phyloP scores from a whole-genome alignment of 2,329 filamentous ascomycete species.

The Pyrenophora graminea region DNA sequence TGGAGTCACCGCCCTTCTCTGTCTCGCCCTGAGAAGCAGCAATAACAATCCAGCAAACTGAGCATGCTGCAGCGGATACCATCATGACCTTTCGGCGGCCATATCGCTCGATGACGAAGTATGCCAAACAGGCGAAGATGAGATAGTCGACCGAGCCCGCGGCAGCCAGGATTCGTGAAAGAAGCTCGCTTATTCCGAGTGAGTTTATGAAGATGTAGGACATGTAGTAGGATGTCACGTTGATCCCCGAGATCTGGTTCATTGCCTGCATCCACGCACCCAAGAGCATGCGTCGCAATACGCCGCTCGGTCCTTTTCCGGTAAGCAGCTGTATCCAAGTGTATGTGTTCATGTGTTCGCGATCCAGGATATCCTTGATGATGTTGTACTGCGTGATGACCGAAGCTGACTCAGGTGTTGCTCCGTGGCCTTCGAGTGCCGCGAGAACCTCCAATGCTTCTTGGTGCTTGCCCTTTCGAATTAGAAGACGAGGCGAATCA shows the following conservation, averaged over 20 bases:
- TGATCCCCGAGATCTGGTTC: constrained; percentile 48
- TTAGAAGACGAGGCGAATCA: constrained; percentile 54
- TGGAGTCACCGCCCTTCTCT: constrained; percentile 48
- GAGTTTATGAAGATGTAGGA: constrained; percentile 50
- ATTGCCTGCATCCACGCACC: constrained; percentile 54
- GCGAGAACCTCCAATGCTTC: constrained; percentile 44
- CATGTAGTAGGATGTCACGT: constrained; percentile 48
- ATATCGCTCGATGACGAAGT: constrained; percentile 55
- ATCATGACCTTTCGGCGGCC: constrained; percentile 57
- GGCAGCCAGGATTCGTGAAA: constrained; percentile 45
- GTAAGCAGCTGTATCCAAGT: constrained; percentile 52
- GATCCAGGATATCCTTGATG: constrained; percentile 49
- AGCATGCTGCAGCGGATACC: constrained; percentile 53
- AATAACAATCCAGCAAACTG: constrained; percentile 56
- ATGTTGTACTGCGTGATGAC: constrained; percentile 45
- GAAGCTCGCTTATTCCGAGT: constrained; percentile 42
- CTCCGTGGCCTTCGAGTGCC: constrained; percentile 46
- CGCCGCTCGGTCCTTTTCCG: constrained; percentile 48
- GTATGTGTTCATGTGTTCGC: constrained; percentile 52
- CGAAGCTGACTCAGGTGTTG: constrained; percentile 41
- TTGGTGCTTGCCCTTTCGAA: constrained; percentile 57
- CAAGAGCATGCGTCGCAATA: constrained; percentile 51
- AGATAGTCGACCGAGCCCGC: constrained; percentile 55
- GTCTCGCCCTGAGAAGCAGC: constrained; percentile 50
- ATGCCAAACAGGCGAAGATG: constrained; percentile 50